phyloP scores from a whole-genome alignment of 345 rosid species.

The Populus pruinosa region DNA sequence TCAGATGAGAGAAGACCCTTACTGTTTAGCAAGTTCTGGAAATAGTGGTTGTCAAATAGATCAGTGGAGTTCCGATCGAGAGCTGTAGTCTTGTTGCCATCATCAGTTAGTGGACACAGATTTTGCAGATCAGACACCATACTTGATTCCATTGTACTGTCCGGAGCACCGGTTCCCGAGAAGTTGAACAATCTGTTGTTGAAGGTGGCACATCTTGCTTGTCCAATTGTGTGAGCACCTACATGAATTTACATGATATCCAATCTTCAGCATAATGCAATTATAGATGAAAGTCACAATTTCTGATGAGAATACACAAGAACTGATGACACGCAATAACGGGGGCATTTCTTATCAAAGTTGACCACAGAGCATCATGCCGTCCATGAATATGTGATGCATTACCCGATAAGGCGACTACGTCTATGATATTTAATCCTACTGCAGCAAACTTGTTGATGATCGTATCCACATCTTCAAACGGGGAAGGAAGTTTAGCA shows the following conservation, averaged over 20 bases:
- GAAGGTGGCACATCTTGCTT: conserved; percentile 27
- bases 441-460: conserved; percentile 51
- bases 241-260: neutral
- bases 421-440: conserved; percentile 54
- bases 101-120: conserved; percentile 13
- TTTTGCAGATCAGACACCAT: conserved; percentile 11
- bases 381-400: neutral
- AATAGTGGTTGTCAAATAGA: conserved; percentile 28
- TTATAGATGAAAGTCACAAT: neutral
- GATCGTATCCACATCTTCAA: conserved; percentile 42
- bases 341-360: too few species aligned
- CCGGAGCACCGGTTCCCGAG: conserved; percentile 17
- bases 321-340: neutral
- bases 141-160: conserved; percentile 5
- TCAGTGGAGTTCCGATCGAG: conserved; percentile 24
- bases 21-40: conserved; percentile 18
- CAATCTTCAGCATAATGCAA: neutral
- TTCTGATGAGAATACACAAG: neutral
- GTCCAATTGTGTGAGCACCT: conserved; percentile 30
- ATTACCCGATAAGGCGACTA: conserved; percentile 56
- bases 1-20: conserved; percentile 26
- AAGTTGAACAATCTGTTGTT: conserved; percentile 26
- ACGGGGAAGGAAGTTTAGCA: conserved; percentile 57
- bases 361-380: too few species aligned
- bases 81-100: conserved; percentile 16